Percentiles rank a stretch among this genome's conserved stretches.
phyloP scores from a whole-genome alignment of 202 grass and related monocot species.

The Zoysia matrella region DNA sequence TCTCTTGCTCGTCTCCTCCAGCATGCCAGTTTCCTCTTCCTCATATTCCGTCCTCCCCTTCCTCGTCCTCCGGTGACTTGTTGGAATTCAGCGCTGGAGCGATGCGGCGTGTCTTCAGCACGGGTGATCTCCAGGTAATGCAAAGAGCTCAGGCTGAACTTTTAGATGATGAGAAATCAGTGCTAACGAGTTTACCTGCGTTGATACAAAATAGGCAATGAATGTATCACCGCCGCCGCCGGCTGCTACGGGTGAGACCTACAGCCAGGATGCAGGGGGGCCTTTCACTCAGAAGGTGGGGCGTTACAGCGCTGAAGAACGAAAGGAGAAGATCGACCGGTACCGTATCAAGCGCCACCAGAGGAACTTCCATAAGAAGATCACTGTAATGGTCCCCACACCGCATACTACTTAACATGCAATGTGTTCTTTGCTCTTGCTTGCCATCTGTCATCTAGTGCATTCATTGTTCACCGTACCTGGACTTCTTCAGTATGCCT shows the following conservation, averaged over 20 bases:
- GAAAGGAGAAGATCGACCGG: constrained; percentile 79
- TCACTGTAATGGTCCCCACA: constrained; percentile 55
- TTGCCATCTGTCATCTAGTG: not conserved
- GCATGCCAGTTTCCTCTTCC: constrained; percentile 39
- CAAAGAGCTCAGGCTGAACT: constrained; percentile 15
- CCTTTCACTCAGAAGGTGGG: constrained; percentile 51
- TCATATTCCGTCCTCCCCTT: constrained; percentile 48
- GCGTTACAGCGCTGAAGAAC: constrained; percentile 73
- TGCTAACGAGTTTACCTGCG: not conserved
- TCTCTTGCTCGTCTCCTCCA: constrained; percentile 45
- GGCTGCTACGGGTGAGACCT: constrained; percentile 32
- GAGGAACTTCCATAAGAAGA: constrained; percentile 72
- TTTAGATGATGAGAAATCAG: not conserved
- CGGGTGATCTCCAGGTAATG: constrained; percentile 71
- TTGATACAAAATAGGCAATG: constrained; percentile 54
- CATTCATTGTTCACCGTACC: constrained; percentile 1
- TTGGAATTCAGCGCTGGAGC: constrained; percentile 53
- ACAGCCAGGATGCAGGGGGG: constrained; percentile 40
- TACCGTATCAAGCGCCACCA: constrained; percentile 46
- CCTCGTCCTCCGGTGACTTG: constrained; percentile 60
- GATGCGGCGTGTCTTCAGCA: constrained; percentile 61
- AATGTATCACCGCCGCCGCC: constrained; percentile 6
- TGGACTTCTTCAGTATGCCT: constrained; percentile 67
- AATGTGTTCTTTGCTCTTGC: constrained; percentile 2
- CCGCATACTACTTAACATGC: not conserved